Conservation (phyloP, 768 basidiomycete species). For the Mycena polygramma region DNA sequence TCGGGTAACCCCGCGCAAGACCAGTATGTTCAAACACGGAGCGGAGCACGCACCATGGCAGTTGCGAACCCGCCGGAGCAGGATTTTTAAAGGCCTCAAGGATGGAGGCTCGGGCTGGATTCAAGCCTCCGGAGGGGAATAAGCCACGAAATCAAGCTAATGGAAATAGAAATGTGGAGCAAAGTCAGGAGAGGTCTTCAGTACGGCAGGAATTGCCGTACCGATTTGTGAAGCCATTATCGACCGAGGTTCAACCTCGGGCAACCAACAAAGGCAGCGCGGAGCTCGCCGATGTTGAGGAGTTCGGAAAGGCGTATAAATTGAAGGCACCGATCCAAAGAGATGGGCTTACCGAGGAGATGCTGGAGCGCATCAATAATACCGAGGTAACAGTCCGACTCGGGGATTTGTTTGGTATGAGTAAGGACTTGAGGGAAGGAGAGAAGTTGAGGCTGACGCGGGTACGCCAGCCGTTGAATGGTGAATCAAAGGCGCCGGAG, state of each 20-base stretch:
- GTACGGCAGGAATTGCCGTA: not conserved
- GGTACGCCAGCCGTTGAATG: not conserved
- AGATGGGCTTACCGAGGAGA: constrained; percentile 4
- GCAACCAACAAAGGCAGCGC: not conserved
- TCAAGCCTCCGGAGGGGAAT: constrained; percentile 8
- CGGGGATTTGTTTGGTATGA: constrained; percentile 14
- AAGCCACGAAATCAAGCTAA: no score
- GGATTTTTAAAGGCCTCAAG: constrained; percentile 15
- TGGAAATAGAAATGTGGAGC: not conserved
- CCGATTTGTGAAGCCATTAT: not conserved
- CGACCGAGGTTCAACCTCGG: no score
- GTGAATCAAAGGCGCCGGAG: not conserved
- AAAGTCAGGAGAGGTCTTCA: no score
- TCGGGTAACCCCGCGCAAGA: not conserved
- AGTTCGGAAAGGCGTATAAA: not conserved
- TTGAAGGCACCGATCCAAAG: constrained; percentile 9
- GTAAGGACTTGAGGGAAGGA: constrained; percentile 14
- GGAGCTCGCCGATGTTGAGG: not conserved
- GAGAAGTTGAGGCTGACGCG: constrained; percentile 2
- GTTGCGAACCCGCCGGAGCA: not conserved
- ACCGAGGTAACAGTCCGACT: constrained; percentile 8
- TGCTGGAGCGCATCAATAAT: constrained; percentile 10
- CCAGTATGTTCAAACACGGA: constrained; percentile 13
- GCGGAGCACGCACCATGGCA: not conserved
- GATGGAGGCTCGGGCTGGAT: constrained; percentile 3